Conservation (phyloP, 257 asterid genomes). For the Nicotiana attenuata region DNA sequence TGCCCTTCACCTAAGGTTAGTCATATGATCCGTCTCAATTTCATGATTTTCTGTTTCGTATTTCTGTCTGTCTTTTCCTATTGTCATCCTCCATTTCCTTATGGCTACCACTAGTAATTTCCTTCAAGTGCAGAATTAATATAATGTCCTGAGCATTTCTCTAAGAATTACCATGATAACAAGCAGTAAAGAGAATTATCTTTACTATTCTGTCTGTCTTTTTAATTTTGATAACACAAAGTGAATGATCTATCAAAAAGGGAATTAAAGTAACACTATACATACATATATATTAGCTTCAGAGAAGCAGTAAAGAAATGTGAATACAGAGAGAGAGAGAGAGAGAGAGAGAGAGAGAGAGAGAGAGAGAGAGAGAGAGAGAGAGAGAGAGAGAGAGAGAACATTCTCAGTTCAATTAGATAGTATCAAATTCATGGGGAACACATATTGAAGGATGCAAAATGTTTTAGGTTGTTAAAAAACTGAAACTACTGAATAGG, state of each 20-base stretch:
- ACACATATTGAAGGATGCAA: too few relatives aligned
- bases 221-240: background rate
- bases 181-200: too few relatives aligned
- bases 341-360: too few relatives aligned
- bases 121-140: background rate
- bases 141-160: background rate
- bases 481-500: too few relatives aligned
- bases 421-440: too few relatives aligned
- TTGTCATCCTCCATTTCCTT: background rate
- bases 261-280: background rate
- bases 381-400: too few relatives aligned
- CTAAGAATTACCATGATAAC: background rate
- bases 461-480: too few relatives aligned
- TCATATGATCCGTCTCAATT: background rate
- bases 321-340: background rate
- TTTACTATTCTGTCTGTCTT: background rate
- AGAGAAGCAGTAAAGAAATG: background rate
- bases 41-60: background rate
- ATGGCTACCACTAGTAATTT: background rate
- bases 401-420: too few relatives aligned
- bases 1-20: slow-evolving; percentile 89
- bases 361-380: too few relatives aligned
- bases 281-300: too few relatives aligned
- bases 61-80: background rate
- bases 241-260: background rate